Percentiles rank a stretch among this genome's conserved stretches.
phyloP scores from a whole-genome alignment of 306 rosid genomes.

The Cicer arietinum region DNA sequence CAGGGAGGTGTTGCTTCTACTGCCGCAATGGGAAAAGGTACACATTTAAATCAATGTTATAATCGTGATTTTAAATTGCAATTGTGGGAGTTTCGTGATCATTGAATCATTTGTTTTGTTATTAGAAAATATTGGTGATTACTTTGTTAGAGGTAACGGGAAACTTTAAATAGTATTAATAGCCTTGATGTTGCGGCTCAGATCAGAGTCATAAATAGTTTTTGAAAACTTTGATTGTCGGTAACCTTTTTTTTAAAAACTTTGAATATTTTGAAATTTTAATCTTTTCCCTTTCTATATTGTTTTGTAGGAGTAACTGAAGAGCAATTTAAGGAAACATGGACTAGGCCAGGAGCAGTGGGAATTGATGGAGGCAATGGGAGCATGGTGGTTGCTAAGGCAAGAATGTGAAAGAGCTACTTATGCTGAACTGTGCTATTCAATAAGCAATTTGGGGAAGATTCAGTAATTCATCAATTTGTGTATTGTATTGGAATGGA shows the following conservation, averaged over 20 bases:
- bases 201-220: background rate
- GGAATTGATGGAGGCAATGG: conserved; percentile 56
- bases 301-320: conserved; percentile 84
- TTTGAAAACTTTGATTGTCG: background rate
- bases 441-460: conserved; percentile 4
- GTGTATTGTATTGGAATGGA: conserved; percentile 36
- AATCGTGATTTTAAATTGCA: background rate
- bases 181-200: background rate
- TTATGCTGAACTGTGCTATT: background rate
- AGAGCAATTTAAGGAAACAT: conserved; percentile 88
- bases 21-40: conserved; percentile 99
- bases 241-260: background rate
- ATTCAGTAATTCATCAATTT: background rate
- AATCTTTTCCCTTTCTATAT: background rate
- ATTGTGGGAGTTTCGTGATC: background rate
- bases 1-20: conserved; percentile 96
- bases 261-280: background rate
- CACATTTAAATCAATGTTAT: background rate
- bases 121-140: too few relatives aligned
- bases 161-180: too few relatives aligned
- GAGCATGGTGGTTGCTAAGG: conserved; percentile 72
- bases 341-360: conserved; percentile 82
- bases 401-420: conserved; percentile 63
- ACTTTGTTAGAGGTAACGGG: too few relatives aligned
- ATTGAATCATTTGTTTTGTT: too few relatives aligned